A percentile compares a stretch with the other conserved stretches of the same genome.
Conservation (phyloP, 306 rosid species). For the Alnus rubra region DNA sequence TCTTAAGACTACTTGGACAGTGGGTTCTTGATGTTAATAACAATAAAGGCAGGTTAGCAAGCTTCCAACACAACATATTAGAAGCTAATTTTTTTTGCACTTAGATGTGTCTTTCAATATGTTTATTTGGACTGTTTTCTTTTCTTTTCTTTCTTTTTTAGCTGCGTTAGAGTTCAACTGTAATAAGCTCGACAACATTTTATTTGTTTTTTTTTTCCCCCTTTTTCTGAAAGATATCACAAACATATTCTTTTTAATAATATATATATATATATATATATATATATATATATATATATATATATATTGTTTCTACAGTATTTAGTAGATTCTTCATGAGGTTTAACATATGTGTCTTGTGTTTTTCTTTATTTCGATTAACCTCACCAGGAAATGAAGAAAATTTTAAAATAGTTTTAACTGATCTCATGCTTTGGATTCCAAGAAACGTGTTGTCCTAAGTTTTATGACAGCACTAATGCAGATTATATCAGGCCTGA, state of each 20-base stretch:
- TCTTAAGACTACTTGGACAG: not conserved
- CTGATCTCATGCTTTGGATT: not conserved
- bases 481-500: not conserved
- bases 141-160: not conserved
- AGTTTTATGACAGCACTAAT: not conserved
- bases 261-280: no score
- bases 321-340: not conserved
- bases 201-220: not conserved
- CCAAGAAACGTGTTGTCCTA: not conserved
- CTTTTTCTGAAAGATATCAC: not conserved
- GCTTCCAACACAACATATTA: not conserved
- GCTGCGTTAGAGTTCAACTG: not conserved
- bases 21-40: not conserved
- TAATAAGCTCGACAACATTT: not conserved
- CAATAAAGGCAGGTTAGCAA: not conserved
- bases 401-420: not conserved
- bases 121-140: not conserved
- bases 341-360: not conserved
- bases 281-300: no score
- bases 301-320: no score
- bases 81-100: not conserved
- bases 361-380: not conserved
- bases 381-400: not conserved
- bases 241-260: not conserved
- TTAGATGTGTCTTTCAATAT: not conserved